Evolutionary conservation across 2,329 filamentous ascomycete species (phyloP), one percentile per base, ranked within the genome.

Genomic region (Byssochlamys sp.): DNA sequence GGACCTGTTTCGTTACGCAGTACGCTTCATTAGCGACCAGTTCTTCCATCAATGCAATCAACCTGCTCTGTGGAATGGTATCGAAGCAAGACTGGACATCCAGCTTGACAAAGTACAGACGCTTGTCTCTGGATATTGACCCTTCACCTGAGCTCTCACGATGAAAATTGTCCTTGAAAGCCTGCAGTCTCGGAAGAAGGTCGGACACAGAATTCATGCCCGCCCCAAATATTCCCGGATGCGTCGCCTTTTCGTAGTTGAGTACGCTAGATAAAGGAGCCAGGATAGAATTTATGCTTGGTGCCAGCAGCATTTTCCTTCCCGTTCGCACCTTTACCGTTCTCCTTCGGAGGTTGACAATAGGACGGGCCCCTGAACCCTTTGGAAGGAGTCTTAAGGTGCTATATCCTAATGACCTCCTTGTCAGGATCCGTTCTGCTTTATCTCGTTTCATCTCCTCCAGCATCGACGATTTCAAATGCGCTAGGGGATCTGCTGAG

Each of bases 71-170:
- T 0, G 94, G 94, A 51, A 99, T 96, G 0, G 89, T 96, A 71
- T 99, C 94, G 69, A 96, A 99, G 65, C 92, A 95, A 1, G 90
- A 85, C 69, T 89, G 84, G 24, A 99, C 91, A 67, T 99, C 94
- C 11, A 95, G 79, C 70, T 99, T 99, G 59, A 86, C 91, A 73
- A 97, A 95, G 72, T 89, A 97, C 1, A 96, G 73, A 25, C 1
- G 53, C 11, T 27, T 24, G 14, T 45, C 19, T 19, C 14, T 4
- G 9, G 39, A 19, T 19, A 26, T 45, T 3, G 72, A 77, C 88
- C 69, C 0, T 62, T 71, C 35, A 25, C 55, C 26, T 31, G 56
- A 24, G 27, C 52, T 55, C 12, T 31, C 51, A 27, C 57, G 50
- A 10, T 57, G 35, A 53, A 71, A 31, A 3, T 59, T 61, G 33